phyloP scores from a whole-genome alignment of 345 rosid species.

The Lepidium aucheri region DNA sequence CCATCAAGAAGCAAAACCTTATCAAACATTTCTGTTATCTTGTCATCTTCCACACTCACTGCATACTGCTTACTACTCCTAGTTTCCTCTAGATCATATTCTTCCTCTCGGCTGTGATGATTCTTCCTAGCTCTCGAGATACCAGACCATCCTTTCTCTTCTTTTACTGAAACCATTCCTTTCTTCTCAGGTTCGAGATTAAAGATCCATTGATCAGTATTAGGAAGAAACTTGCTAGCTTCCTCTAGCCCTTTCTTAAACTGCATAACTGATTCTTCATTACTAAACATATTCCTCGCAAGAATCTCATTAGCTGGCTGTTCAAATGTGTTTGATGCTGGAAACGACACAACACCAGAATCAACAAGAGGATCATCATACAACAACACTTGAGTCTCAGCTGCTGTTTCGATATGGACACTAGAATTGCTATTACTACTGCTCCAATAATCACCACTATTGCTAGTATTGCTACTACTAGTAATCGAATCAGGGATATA shows the following conservation, averaged over 20 bases:
- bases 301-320: conserved; percentile 38
- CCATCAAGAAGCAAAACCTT: conserved; percentile 45
- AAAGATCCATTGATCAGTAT: conserved; percentile 33
- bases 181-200: conserved; percentile 26
- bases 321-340: conserved; percentile 14
- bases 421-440: neutral
- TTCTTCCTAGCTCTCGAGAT: conserved; percentile 42
- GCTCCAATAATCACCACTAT: conserved; percentile 6
- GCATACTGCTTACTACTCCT: conserved; percentile 65
- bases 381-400: conserved; percentile 21
- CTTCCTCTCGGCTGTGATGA: conserved; percentile 46
- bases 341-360: conserved; percentile 9
- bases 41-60: conserved; percentile 37
- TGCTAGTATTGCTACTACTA: conserved; percentile 12
- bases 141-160: conserved; percentile 14
- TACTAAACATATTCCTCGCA: conserved; percentile 47
- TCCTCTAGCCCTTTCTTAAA: conserved; percentile 73
- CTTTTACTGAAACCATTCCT: conserved; percentile 23
- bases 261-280: conserved; percentile 49
- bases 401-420: conserved; percentile 7
- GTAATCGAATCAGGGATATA: conserved; percentile 21
- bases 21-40: conserved; percentile 65
- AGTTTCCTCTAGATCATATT: conserved; percentile 39
- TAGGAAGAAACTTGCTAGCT: conserved; percentile 86
- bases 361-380: neutral